Evolutionary conservation across 805 yeast species (phyloP), one percentile per base, ranked within the genome.

Genomic region (Jamesozyma piceae): DNA sequence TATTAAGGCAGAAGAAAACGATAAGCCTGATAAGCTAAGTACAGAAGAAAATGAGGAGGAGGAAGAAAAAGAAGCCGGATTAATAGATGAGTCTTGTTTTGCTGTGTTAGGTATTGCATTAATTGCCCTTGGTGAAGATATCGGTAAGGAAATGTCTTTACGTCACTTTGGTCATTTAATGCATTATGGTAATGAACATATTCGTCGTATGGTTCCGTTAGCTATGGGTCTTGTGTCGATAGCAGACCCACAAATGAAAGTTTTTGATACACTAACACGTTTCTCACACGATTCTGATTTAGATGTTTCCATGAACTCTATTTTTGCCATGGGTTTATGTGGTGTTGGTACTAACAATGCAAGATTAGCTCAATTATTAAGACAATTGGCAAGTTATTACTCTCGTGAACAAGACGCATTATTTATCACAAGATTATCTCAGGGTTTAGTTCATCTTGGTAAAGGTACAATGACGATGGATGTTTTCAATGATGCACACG

Each of bases 321-420:
- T 92, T 49, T 90, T 86, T 57, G 80, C 95, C 35, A 89, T 92
- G 97, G 99, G 99, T 43, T 68, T 92, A 49, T 95, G 90, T 53
- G 98, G 98, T 61, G 92, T 97, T 18, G 99, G 99, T 66, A 92
- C 98, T 24, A 90, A 92, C 66, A 92, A 92, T 62, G 98, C 99
- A 6, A 82, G 99, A 68, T 73, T 92, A 50, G 97, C 97, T 3
- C 98, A 92, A 68, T 73, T 92, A 49, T 74, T 92, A 58, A 78
- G 98, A 64, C 97, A 92, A 65, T 74, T 92, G 54, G 97, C 98
- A 1, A 79, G 86, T 42, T 92, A 92, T 64, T 94, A 92, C 63
- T 75, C 84, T 41, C 84, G 89, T 58, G 94, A 90, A 44, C 80
- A 92, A 42, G 94, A 90, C 62, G 81, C 94, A 14, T 68, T 90